Evolutionary conservation across 176 grass and related monocot species (phyloP), one percentile per base, ranked within the genome.

Genomic region (Thalia dealbata): DNA sequence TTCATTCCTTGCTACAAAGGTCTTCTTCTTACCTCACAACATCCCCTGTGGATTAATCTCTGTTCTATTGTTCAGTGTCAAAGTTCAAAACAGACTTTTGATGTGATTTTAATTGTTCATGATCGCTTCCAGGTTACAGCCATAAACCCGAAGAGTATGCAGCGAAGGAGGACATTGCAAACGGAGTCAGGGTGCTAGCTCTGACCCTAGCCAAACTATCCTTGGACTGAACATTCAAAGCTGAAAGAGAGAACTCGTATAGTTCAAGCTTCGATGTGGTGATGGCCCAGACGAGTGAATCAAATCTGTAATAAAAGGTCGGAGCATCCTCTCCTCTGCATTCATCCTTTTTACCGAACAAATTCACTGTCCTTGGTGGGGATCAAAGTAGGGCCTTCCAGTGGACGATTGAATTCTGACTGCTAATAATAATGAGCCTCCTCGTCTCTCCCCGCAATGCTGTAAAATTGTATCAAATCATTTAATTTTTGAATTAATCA

Each of bases 1-100:
- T 97, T 97, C 79, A 97, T 97, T 76, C 89, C 93, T 14, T 97
- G 89, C 75, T 97, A 97, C 76, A 97, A 97, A 92, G 95, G 95
- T 97, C 22, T 76, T n/a, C n/a, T n/a, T n/a, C n/a, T 80, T 72
- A 29, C 52, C 77, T 63, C 65, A 75, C 54, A 61, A 13, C 58
- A 75, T 38, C 14, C 22, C 4, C 11, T 46, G 56, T n/a, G 10
- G 30, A 11, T 9, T 38, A 4, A 45, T 44, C 52, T 3, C 65
- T 29, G n/a, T 65, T 15, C 21, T 13, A 52, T 30, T 48, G 14
- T 15, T 6, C 58, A 0, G 42, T 25, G 8, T 38, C 4, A 38
- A 38, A 38, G 4, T 38, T 4, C 3, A 38, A 38, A 38, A 38
- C 58, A 61, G 23, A 25, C 4, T 54, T 8, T 27, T 58, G 27